Evolutionary conservation across 176 grass and related monocot species (phyloP).

Genomic region (Urochloa ruziziensis): DNA sequence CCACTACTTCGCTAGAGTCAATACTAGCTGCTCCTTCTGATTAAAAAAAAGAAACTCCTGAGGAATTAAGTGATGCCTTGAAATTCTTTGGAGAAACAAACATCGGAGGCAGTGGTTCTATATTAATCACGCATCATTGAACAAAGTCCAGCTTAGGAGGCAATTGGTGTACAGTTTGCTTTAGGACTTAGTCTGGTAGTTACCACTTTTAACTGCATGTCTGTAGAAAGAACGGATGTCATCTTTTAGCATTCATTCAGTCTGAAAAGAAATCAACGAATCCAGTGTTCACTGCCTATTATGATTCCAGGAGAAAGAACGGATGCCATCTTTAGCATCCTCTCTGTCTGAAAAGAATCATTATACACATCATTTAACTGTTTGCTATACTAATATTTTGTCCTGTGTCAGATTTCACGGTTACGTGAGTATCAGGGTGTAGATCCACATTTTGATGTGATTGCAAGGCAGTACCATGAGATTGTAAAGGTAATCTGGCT

Average conservation of each 20-base stretch:
- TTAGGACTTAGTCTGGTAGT: not conserved
- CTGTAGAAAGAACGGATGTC: not conserved
- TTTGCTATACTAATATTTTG: not conserved
- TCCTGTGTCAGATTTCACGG: slow-evolving; percentile 67
- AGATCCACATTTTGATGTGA: slow-evolving; percentile 93
- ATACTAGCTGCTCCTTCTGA: not conserved
- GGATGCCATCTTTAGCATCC: not conserved
- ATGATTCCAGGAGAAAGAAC: too few relatives aligned
- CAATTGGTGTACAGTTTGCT: not conserved
- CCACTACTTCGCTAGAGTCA: not conserved
- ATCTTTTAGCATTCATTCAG: not conserved
- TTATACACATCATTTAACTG: not conserved
- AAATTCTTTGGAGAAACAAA: not conserved
- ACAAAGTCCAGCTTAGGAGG: not conserved
- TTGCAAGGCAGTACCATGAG: slow-evolving; percentile 93
- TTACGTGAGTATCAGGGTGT: slow-evolving; percentile 95
- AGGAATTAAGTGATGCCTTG: not conserved
- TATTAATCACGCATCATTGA: not conserved
- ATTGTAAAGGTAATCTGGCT: slow-evolving; percentile 70
- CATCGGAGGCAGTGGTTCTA: not conserved
- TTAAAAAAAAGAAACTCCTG: not conserved
- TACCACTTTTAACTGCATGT: not conserved
- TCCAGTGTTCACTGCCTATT: too few relatives aligned
- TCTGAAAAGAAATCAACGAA: too few relatives aligned
- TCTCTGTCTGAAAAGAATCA: not conserved